A percentile compares a stretch with the other conserved stretches of the same genome.
phyloP scores from a whole-genome alignment of 805 yeast species.

The Vanderwaltozyma tropicalis region DNA sequence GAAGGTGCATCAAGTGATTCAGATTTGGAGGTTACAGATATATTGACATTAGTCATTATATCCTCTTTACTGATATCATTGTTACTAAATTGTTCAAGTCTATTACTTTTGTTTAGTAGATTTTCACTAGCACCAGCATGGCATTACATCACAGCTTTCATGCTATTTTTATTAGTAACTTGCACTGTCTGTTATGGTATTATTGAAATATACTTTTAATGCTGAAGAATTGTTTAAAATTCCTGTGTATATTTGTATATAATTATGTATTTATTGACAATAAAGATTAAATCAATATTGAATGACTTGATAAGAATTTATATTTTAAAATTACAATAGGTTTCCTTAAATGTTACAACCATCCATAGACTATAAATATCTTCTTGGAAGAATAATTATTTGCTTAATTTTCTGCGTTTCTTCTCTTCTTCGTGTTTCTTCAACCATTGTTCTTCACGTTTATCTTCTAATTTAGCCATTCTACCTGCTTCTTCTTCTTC shows the following conservation, averaged over 20 bases:
- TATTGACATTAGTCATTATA: slow-evolving; percentile 13
- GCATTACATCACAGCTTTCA: slow-evolving; percentile 23
- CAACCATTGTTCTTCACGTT: slow-evolving; percentile 54
- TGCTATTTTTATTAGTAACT: slow-evolving; percentile 18
- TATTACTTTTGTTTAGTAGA: slow-evolving; percentile 24
- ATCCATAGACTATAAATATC: no score
- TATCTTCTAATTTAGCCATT: slow-evolving; percentile 68
- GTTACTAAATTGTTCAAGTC: slow-evolving; percentile 13
- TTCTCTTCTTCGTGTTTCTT: slow-evolving; percentile 39
- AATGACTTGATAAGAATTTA: no score
- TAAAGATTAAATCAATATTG: no score
- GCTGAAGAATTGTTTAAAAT: not conserved
- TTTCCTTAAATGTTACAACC: no score
- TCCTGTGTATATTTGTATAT: no score
- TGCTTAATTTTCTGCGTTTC: slow-evolving; percentile 4
- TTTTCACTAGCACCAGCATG: slow-evolving; percentile 24
- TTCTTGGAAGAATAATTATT: not conserved
- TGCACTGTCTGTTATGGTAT: slow-evolving; percentile 26
- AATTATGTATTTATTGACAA: no score
- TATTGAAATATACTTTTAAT: slow-evolving; percentile 16
- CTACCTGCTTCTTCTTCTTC: slow-evolving; percentile 68
- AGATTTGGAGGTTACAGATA: slow-evolving; percentile 13
- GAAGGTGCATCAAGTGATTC: slow-evolving; percentile 11
- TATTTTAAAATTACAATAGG: no score
- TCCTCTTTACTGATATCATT: slow-evolving; percentile 18